Percentiles rank a stretch among this genome's conserved stretches.
Conservation (phyloP, 192 early-diverging fungal genomes). For the Piromyces finnis region DNA sequence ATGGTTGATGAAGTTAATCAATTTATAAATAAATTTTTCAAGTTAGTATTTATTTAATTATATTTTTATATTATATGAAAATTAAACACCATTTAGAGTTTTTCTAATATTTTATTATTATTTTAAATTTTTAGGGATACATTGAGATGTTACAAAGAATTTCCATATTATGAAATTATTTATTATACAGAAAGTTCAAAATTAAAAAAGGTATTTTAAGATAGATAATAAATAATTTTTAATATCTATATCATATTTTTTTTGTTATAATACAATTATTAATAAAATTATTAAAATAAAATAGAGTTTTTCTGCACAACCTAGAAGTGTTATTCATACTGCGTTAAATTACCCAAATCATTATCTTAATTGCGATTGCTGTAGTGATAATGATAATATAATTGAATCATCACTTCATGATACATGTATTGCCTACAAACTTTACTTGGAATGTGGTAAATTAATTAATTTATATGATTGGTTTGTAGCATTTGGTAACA, state of each 20-base stretch:
- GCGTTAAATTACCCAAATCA: constrained; percentile 56
- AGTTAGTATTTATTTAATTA: background rate
- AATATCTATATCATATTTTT: too few relatives aligned
- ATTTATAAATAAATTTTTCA: background rate
- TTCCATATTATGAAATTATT: constrained; percentile 59
- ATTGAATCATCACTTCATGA: constrained; percentile 57
- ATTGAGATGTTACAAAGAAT: constrained; percentile 32
- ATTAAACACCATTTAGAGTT: too few relatives aligned
- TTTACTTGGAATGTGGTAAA: constrained; percentile 80
- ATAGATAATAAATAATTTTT: too few relatives aligned
- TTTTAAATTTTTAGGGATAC: background rate
- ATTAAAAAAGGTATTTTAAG: constrained; percentile 52
- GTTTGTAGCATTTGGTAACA: constrained; percentile 67
- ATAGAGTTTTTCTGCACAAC: constrained; percentile 50
- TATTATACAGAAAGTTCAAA: constrained; percentile 56
- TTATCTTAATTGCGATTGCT: constrained; percentile 75
- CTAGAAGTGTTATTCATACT: constrained; percentile 65
- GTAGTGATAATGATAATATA: constrained; percentile 15
- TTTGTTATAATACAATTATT: background rate
- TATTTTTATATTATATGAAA: too few relatives aligned
- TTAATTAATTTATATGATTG: constrained; percentile 91
- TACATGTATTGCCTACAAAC: constrained; percentile 70
- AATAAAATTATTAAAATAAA: too few relatives aligned
- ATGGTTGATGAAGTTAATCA: background rate
- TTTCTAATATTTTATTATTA: too few relatives aligned